Evolutionary conservation across 202 grass and related monocot species (phyloP), one percentile per base, ranked within the genome.

Genomic region (Setaria viridis): DNA sequence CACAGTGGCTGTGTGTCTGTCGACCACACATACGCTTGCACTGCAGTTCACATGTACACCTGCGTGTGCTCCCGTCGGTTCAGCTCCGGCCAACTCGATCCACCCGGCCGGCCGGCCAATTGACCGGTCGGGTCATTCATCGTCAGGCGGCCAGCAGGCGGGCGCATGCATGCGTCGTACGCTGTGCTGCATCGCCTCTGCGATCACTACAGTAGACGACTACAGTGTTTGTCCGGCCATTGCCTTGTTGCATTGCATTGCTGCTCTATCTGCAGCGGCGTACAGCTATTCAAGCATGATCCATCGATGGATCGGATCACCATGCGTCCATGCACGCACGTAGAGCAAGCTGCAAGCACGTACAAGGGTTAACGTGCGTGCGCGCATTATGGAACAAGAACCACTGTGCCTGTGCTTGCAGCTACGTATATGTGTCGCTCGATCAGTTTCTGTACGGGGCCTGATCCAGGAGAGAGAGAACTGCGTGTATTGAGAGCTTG

Each of bases 391-490:
- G 42, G 42, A 43, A 5, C 42, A 43, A 9, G 42, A 45, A 9
- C 42, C 7, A 8, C 43, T 65, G 63, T 32, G 25, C 11, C 11
- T 49, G 47, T 7, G 7, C 30, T 34, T 16, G 30, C 62, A 33
- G 62, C 76, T 25, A 47, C 34, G 15, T 48, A 43, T 66, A 76
- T 66, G 41, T 75, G 53, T 62, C 80, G 11, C 67, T 72, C 54
- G 4, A 39, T 4, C 5, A 73, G 80, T 45, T 25, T 58, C 66
- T 46, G 55, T 13, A 48, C 69, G 79, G 32, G 81, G 60, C 56
- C 56, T 56, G 16, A 50, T 14, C 1, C 9, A 16, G 68, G 35
- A 59, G 21, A 67, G 53, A 48, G 53, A 1, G 42, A 45, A 1
- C 11, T 16, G 15, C 4, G 11, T 4, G 1, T 10, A 14, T 51